Conservation (phyloP, 352 stramenopile genomes). For the Peronospora belbahrii region DNA sequence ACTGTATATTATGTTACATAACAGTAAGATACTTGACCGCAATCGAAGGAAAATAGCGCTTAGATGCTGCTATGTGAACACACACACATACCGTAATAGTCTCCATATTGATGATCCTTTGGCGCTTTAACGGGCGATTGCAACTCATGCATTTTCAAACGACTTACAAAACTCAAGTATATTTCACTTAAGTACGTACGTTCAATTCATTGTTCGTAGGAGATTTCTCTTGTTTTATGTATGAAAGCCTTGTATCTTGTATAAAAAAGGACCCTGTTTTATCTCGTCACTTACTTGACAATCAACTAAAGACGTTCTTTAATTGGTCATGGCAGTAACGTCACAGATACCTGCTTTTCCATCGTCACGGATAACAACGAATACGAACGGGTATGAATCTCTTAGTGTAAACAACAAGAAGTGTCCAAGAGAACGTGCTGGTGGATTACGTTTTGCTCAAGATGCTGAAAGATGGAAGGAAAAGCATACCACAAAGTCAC, state of each 20-base stretch:
- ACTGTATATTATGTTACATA: too few relatives aligned
- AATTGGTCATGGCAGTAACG: constrained; percentile 22
- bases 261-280: too few relatives aligned
- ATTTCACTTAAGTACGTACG: constrained; percentile 15
- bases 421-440: too few relatives aligned
- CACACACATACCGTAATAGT: constrained; percentile 32
- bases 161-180: neutral
- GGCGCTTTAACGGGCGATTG: constrained; percentile 29
- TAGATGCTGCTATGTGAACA: neutral
- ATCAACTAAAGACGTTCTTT: constrained; percentile 12
- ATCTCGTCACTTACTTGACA: too few relatives aligned
- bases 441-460: constrained; percentile 58
- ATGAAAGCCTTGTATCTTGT: too few relatives aligned
- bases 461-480: constrained; percentile 32
- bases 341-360: constrained; percentile 16
- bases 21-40: too few relatives aligned
- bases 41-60: too few relatives aligned
- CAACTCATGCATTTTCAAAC: neutral
- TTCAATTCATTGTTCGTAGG: too few relatives aligned
- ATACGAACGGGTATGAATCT: constrained; percentile 7
- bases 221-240: too few relatives aligned
- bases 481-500: constrained; percentile 15
- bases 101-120: constrained; percentile 49
- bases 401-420: constrained; percentile 11
- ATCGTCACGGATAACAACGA: constrained; percentile 10